Evolutionary conservation across 2,329 filamentous ascomycete species (phyloP).

Genomic region (Fusarium robinianum): DNA sequence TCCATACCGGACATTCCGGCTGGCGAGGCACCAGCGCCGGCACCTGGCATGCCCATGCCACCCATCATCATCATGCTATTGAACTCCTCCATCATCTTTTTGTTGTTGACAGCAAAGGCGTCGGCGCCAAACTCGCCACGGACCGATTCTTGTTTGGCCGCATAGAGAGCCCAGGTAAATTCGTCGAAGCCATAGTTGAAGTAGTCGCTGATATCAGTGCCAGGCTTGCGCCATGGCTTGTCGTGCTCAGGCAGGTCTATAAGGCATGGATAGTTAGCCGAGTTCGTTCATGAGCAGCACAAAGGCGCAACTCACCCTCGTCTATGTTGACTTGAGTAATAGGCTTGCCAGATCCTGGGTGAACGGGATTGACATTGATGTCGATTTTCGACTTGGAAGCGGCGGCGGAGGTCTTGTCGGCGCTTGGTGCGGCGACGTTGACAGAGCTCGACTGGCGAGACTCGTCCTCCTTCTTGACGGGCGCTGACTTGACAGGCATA

Average conservation of each 20-base stretch:
- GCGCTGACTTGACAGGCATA: slow-evolving; percentile 49
- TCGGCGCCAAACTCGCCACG: slow-evolving; percentile 75
- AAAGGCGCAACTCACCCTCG: slow-evolving; percentile 50
- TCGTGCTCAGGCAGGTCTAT: slow-evolving; percentile 74
- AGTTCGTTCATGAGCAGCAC: no score
- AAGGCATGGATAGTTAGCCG: slow-evolving; percentile 16
- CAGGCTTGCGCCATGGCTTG: slow-evolving; percentile 94
- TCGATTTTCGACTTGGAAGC: slow-evolving; percentile 82
- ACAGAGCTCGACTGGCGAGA: slow-evolving; percentile 38
- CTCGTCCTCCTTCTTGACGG: slow-evolving; percentile 53
- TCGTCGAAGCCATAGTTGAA: slow-evolving; percentile 99
- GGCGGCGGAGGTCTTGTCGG: slow-evolving; percentile 63
- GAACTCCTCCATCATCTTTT: slow-evolving; percentile 79
- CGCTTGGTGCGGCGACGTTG: slow-evolving; percentile 49
- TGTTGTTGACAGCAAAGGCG: slow-evolving; percentile 64
- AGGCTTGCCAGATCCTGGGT: slow-evolving; percentile 79
- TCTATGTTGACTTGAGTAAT: slow-evolving; percentile 78
- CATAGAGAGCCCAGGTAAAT: slow-evolving; percentile 96
- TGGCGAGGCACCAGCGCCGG: slow-evolving; percentile 39
- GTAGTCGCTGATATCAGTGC: slow-evolving; percentile 93
- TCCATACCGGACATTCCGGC: slow-evolving; percentile 62
- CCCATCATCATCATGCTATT: slow-evolving; percentile 70
- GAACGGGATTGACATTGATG: slow-evolving; percentile 79
- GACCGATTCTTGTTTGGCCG: slow-evolving; percentile 81
- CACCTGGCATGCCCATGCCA: slow-evolving; percentile 50